Evolutionary conservation across 1,139 yeast genomes (phyloP).

Genomic region (Yamadazyma trypodendri): DNA sequence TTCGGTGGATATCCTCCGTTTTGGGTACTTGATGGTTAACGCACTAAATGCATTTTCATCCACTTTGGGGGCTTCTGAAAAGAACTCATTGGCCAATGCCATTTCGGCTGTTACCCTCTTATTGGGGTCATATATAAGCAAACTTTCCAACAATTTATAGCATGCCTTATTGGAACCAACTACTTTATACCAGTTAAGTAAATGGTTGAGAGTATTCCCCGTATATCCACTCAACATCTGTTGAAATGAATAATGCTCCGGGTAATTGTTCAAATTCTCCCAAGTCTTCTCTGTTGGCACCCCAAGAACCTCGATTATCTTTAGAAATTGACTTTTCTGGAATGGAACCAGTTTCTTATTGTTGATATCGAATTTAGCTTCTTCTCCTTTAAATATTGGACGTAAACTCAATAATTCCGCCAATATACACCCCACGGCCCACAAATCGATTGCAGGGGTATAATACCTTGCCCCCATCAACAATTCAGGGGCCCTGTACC

Average conservation of each 20-base stretch:
- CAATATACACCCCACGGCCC: conserved; percentile 97
- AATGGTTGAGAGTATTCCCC: conserved; percentile 63
- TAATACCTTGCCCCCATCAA: conserved; percentile 89
- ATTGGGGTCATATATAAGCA: conserved; percentile 85
- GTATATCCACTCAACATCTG: conserved; percentile 43
- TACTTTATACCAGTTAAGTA: conserved; percentile 81
- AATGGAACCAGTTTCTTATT: conserved; percentile 90
- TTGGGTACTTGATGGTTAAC: conserved; percentile 62
- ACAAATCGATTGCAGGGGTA: conserved; percentile 89
- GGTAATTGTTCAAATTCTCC: conserved; percentile 78
- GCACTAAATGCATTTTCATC: conserved; percentile 71
- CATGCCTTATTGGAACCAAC: conserved; percentile 73
- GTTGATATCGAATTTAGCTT: conserved; percentile 80
- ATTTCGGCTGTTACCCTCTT: conserved; percentile 67
- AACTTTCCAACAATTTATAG: conserved; percentile 56
- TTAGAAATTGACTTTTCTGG: conserved; percentile 87
- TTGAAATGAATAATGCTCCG: conserved; percentile 68
- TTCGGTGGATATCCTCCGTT: conserved; percentile 72
- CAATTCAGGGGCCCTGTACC: conserved; percentile 97
- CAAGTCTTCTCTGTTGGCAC: conserved; percentile 75
- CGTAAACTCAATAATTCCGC: conserved; percentile 86
- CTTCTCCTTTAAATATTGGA: conserved; percentile 97
- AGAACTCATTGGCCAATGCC: conserved; percentile 75
- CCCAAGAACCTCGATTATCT: conserved; percentile 87
- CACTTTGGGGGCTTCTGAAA: conserved; percentile 65